Evolutionary conservation across 495 filamentous ascomycete species (phyloP), one percentile per base, ranked within the genome.

Genomic region (Aspergillus baeticus): DNA sequence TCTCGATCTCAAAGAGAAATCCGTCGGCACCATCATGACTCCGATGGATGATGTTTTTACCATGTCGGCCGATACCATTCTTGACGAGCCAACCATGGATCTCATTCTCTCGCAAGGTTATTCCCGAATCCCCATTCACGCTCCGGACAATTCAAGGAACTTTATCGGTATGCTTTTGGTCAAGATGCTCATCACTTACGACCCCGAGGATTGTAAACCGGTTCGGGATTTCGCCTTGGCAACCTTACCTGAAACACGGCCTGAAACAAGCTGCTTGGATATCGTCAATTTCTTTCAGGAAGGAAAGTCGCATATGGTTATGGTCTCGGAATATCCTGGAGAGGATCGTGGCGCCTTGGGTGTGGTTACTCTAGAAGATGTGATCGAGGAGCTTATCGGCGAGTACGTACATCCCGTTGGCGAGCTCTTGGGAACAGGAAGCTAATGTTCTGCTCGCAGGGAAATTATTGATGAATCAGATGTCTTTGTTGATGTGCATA

Each of bases 251-350:
- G 94, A 98, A 70, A 98, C 94, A 3, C 83, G 89, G 8, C 89
- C 95, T 1, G 90, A 96, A 62, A 98, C 94, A 0, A 96, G 91
- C 69, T 98, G 94, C 68, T 75, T 98, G 38, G 94, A 98, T 67
- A 98, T 98, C 60, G 87, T 98, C 69, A 98, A 98, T 74, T 98
- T 96, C 74, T 98, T 98, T 75, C 94, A 98, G 68, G 93, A 98
- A 73, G 94, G 94, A 49, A 98, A 98, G 69, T 96, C 91, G 10
- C 94, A 98, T 71, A 98, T 98, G 95, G 93, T 98, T 10, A 79
- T 98, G 22, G 92, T 97, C 10, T 96, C 92, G 6, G 89, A 96
- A 61, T 85, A 79, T 55, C 94, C 94, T 2, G 91, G 94, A 11
- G 87, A 95, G 58, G 86, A 95, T 64, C 84, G 88, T 56, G 94